These are phyloP conservation scores for Dendrobium chrysotoxum DNA, from an alignment of 106 monocot genomes.

Conservation along the genomic window DNA sequence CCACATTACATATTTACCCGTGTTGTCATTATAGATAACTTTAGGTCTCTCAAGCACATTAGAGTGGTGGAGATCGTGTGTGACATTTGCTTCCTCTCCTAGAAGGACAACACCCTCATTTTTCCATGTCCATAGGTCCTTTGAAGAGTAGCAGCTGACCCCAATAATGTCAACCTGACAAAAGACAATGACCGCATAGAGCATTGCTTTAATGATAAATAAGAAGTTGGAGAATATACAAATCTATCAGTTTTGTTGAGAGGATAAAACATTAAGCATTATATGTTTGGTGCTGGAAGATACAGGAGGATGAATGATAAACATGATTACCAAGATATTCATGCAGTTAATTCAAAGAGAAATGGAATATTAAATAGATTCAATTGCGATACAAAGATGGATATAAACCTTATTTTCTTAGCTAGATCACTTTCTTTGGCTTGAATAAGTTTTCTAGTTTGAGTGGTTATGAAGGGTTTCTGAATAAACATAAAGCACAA, in stretches of 20 bases:
- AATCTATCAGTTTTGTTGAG: not conserved
- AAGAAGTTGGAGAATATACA: not conserved
- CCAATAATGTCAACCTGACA: slow-evolving; percentile 87
- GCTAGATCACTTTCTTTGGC: not conserved
- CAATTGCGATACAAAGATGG: not conserved
- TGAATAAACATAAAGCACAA: not conserved
- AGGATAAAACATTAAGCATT: not conserved
- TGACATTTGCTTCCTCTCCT: slow-evolving; percentile 47
- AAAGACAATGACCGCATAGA: not conserved
- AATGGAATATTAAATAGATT: not conserved
- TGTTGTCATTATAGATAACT: slow-evolving; percentile 68
- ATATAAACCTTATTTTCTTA: not conserved
- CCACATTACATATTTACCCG: slow-evolving; percentile 76
- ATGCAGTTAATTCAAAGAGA: not conserved
- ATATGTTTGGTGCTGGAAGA: no score
- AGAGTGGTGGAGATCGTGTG: slow-evolving; percentile 71
- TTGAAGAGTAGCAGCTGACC: slow-evolving; percentile 92
- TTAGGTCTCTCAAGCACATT: slow-evolving; percentile 95
- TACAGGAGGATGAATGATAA: no score
- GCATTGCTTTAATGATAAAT: not conserved
- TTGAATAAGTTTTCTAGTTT: not conserved
- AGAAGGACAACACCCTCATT: slow-evolving; percentile 78
- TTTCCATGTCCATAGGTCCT: slow-evolving; percentile 83
- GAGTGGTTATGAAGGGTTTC: not conserved
- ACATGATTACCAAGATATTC: no score